Percentiles rank a stretch among this genome's conserved stretches.
These are phyloP conservation scores for Scedosporium apiospermum DNA, from an alignment of 2,329 filamentous ascomycete species.

Conservation along the genomic window DNA sequence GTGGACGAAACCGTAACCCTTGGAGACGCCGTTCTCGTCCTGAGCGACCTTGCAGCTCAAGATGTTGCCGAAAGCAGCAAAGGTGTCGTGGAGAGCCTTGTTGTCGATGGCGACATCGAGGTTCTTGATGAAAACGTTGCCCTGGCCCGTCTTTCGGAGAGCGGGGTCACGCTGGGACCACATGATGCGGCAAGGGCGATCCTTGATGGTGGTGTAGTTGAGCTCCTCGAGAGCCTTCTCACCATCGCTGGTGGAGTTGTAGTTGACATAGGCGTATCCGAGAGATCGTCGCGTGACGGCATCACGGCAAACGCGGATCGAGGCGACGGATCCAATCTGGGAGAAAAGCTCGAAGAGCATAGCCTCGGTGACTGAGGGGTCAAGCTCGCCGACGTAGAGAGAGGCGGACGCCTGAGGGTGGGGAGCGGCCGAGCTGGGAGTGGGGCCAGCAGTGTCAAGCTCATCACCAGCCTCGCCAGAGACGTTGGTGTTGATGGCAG, in stretches of 20 bases:
- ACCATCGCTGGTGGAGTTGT: constrained; percentile 93
- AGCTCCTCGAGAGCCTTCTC: constrained; percentile 98
- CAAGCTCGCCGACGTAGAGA: constrained; percentile 97
- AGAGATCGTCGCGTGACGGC: constrained; percentile 97
- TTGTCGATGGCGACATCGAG: constrained; percentile 97
- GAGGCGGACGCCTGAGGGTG: constrained; percentile 92
- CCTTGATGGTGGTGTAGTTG: constrained; percentile 99
- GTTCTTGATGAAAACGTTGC: constrained; percentile 99
- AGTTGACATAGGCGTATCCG: constrained; percentile 99
- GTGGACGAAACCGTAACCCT: constrained; percentile 98
- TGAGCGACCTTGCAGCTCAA: constrained; percentile 98
- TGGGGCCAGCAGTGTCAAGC: constrained; percentile 55
- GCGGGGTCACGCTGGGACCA: constrained; percentile 99
- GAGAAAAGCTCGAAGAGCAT: constrained; percentile 99
- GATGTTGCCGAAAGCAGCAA: constrained; percentile 98
- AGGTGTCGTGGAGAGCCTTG: constrained; percentile 99
- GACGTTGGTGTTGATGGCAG: constrained; percentile 69
- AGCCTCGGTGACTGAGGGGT: constrained; percentile 94
- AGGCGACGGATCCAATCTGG: constrained; percentile 96
- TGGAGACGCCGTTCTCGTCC: constrained; percentile 93
- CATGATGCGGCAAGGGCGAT: constrained; percentile 98
- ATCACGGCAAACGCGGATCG: constrained; percentile 98
- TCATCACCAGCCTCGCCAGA: constrained; percentile 41
- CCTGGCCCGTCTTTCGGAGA: constrained; percentile 97
- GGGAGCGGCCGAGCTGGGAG: constrained; percentile 62